phyloP scores from a whole-genome alignment of 768 basidiomycete genomes.

The Tylopilus felleus region DNA sequence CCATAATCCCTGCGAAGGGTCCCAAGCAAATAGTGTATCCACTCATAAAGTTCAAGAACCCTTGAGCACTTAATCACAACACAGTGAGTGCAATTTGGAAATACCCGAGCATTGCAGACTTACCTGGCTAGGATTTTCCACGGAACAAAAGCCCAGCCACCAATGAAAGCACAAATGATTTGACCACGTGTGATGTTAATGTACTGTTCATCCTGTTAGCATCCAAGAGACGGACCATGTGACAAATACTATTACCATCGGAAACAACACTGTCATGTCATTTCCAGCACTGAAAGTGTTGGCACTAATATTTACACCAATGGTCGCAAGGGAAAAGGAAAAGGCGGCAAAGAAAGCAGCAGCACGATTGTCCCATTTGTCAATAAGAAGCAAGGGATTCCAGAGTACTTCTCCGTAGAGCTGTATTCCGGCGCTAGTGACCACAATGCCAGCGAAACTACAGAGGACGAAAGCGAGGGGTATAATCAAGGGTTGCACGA shows the following conservation, averaged over 20 bases:
- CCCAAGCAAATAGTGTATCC: conserved; percentile 86
- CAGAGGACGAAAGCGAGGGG: conserved; percentile 75
- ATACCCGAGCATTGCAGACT: neutral
- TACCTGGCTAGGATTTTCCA: conserved; percentile 73
- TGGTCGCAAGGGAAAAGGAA: conserved; percentile 66
- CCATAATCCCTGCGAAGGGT: conserved; percentile 78
- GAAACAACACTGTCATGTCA: conserved; percentile 77
- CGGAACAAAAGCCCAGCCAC: conserved; percentile 80
- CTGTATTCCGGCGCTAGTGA: conserved; percentile 69
- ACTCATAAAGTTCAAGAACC: conserved; percentile 76
- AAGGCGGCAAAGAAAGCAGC: conserved; percentile 81
- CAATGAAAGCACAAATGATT: conserved; percentile 27
- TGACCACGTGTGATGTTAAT: conserved; percentile 30
- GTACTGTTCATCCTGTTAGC: conserved; percentile 20
- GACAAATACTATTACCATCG: conserved; percentile 34
- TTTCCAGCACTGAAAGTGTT: conserved; percentile 77
- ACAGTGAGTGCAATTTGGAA: neutral
- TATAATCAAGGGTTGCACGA: conserved; percentile 71
- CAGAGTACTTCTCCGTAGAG: conserved; percentile 70
- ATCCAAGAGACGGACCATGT: neutral
- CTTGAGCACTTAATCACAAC: conserved; percentile 42
- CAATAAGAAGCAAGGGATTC: conserved; percentile 70
- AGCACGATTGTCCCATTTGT: conserved; percentile 81
- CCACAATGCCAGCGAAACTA: conserved; percentile 76
- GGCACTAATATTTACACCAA: conserved; percentile 74